Evolutionary conservation across 1,284 basidiomycete genomes (phyloP), one percentile per base, ranked within the genome.

Genomic region (Puccinia hordei): DNA sequence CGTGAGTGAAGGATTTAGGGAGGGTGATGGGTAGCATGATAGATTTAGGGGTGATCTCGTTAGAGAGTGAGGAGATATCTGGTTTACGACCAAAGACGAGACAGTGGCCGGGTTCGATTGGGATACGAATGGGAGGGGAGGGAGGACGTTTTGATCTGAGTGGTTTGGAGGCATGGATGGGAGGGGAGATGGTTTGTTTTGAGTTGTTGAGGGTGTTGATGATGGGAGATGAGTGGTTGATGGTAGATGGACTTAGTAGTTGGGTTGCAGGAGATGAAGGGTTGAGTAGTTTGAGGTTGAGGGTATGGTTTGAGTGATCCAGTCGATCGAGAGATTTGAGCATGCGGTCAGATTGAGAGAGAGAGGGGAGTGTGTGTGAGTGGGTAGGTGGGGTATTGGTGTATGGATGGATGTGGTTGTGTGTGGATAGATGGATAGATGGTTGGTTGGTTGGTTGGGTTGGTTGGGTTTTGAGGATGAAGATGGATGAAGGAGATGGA

Each of bases 1-100:
- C 78, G 73, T 80, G 78, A 33, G 78, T 80, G 46, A 80, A 80
- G 5, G 78, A 72, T 73, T 71, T 71, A 24, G 78, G 78, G 12
- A 80, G 61, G 27, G 35, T 63, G 61, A 80, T 73, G 33, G 78
- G 68, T 2, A 63, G 30, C 17, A 80, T 41, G 53, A 17, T 61
- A 6, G 72, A 61, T 61, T 61, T 73, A 13, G 76, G 76, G 13
- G 78, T 73, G 57, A 80, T 53, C 30, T 72, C 69, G 44, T 46
- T 73, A 27, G 72, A 41, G 35, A 73, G 38, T 15, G 41, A 15
- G 27, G 57, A 65, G 57, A 80, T 53, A 27, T 80, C 69, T 30
- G 78, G 78, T 46, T 80, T 72, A 4, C 78, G 53, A 12, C 78
- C 78, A n/a, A 80, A 65, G 59, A 80, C 78, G 13, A 80, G 35